These are phyloP conservation scores for Mortierella hygrophila DNA, from an alignment of 192 early-diverging fungal genomes.

Conservation along the genomic window DNA sequence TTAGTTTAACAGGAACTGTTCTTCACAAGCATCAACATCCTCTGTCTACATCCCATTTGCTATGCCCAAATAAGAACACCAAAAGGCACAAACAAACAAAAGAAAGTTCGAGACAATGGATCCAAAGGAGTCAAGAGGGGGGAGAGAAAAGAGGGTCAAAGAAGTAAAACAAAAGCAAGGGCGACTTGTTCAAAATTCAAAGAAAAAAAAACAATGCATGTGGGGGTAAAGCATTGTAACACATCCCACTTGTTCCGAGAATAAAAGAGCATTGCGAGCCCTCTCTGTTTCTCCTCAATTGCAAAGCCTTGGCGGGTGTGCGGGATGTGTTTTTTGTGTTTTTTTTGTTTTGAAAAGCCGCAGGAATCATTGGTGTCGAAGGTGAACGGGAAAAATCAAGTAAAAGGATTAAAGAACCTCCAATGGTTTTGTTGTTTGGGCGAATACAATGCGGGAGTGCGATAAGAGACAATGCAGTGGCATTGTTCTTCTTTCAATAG, in stretches of 20 bases:
- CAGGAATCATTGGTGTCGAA: conserved; percentile 2
- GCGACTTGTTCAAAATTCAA: background rate
- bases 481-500: conserved; percentile 1
- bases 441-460: no score
- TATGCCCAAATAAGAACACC: background rate
- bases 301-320: background rate
- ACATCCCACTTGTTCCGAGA: background rate
- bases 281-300: background rate
- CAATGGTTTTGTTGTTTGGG: no score
- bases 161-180: background rate
- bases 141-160: background rate
- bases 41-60: background rate
- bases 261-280: no score
- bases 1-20: background rate
- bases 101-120: background rate
- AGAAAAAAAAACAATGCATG: background rate
- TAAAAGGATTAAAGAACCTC: background rate
- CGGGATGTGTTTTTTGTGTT: background rate
- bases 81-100: background rate
- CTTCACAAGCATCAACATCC: background rate
- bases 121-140: background rate
- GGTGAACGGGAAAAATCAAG: background rate
- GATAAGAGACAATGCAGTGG: conserved; percentile 2
- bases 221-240: background rate
- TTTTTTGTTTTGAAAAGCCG: conserved; percentile 8